Percentiles rank a stretch among this genome's conserved stretches.
Conservation (phyloP, 2,329 filamentous ascomycete species). For the Neurospora sp. region DNA sequence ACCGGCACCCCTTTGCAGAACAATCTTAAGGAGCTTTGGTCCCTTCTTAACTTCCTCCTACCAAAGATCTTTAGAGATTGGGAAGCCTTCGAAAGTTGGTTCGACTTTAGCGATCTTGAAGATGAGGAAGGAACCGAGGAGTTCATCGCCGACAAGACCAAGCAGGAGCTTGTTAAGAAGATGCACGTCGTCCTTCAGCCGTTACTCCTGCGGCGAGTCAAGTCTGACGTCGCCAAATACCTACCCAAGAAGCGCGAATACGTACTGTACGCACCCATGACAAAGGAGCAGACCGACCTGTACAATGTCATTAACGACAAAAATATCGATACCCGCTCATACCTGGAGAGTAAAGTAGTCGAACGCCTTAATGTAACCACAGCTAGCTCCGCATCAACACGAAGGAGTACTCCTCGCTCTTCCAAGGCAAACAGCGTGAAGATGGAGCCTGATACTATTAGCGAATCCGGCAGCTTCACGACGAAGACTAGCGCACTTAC, state of each 20-base stretch:
- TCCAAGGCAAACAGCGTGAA: conserved; percentile 29
- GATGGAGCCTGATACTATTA: conserved; percentile 9
- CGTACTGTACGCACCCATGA: conserved; percentile 87
- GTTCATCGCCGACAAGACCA: conserved; percentile 68
- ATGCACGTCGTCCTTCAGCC: conserved; percentile 91
- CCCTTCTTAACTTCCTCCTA: conserved; percentile 82
- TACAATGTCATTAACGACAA: conserved; percentile 59
- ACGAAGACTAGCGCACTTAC: conserved; percentile 27
- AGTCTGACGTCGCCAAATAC: conserved; percentile 82
- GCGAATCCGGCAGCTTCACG: conserved; percentile 21
- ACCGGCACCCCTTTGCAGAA: conserved; percentile 95
- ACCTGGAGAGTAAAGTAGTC: conserved; percentile 69
- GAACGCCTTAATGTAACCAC: conserved; percentile 48
- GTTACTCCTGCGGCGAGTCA: conserved; percentile 76
- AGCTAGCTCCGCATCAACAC: conserved; percentile 32
- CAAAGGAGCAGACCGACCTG: conserved; percentile 78
- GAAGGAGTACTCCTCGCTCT: conserved; percentile 24
- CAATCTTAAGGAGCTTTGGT: conserved; percentile 92
- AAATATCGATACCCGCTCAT: conserved; percentile 54
- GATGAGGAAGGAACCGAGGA: conserved; percentile 72
- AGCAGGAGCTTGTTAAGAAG: conserved; percentile 70
- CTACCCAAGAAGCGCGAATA: conserved; percentile 97
- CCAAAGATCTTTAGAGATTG: conserved; percentile 89
- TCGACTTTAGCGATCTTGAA: conserved; percentile 87
- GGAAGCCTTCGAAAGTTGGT: conserved; percentile 90